phyloP scores from a whole-genome alignment of 768 basidiomycete species.

The Brasilioporus rufonigricans region DNA sequence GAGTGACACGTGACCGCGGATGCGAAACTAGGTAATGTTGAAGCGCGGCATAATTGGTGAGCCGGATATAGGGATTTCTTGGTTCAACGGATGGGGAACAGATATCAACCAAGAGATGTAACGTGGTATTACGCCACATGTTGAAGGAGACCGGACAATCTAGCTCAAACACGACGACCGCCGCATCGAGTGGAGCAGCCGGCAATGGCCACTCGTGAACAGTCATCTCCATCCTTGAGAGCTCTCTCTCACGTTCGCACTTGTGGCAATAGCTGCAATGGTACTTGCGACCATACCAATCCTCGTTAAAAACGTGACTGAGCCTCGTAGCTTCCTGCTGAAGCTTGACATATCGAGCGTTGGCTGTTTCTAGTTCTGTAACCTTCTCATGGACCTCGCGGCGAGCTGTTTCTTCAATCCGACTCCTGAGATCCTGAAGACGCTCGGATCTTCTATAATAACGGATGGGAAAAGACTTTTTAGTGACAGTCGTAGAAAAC shows the following conservation, averaged over 20 bases:
- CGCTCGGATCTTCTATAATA: conserved; percentile 28
- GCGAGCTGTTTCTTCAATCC: conserved; percentile 31
- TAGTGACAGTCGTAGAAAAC: conserved; percentile 26
- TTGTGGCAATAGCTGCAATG: conserved; percentile 22
- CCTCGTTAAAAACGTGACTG: conserved; percentile 5
- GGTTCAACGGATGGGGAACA: conserved; percentile 19
- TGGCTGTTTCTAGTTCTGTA: conserved; percentile 26
- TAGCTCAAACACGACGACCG: conserved; percentile 42
- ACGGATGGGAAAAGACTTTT: conserved; percentile 33
- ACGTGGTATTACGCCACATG: conserved; percentile 44
- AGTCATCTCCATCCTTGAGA: conserved; percentile 26
- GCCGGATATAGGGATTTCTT: conserved; percentile 10
- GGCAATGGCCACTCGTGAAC: conserved; percentile 52
- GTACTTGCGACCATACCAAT: neutral
- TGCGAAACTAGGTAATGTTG: conserved; percentile 11
- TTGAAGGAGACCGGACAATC: conserved; percentile 37
- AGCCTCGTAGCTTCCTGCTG: neutral
- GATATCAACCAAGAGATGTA: conserved; percentile 36
- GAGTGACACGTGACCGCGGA: conserved; percentile 17
- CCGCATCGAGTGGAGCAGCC: conserved; percentile 8
- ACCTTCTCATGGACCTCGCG: conserved; percentile 21
- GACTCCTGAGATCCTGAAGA: conserved; percentile 26
- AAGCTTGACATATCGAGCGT: conserved; percentile 20
- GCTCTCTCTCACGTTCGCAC: conserved; percentile 27
- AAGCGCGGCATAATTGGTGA: conserved; percentile 12